These are phyloP conservation scores for Ustilago bromivora DNA, from an alignment of 1,284 basidiomycete genomes.

Conservation along the genomic window DNA sequence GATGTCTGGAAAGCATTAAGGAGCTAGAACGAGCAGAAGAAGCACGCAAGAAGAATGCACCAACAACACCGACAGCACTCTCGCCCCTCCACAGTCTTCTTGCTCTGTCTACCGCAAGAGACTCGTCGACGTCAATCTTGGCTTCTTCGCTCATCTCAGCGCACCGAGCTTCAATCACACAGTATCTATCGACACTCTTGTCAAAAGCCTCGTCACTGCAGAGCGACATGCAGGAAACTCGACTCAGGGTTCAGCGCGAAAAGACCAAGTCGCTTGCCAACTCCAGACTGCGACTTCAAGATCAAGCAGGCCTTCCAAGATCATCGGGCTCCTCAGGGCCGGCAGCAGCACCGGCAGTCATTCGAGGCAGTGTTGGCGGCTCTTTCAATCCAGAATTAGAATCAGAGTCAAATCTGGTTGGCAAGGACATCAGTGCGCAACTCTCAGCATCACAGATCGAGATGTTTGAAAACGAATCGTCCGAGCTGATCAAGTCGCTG, in stretches of 20 bases:
- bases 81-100: slow-evolving; percentile 27
- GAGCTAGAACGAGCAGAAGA: slow-evolving; percentile 87
- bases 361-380: slow-evolving; percentile 51
- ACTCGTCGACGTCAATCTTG: slow-evolving; percentile 48
- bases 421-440: slow-evolving; percentile 51
- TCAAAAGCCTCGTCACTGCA: slow-evolving; percentile 81
- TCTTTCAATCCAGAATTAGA: slow-evolving; percentile 44
- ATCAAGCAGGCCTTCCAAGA: slow-evolving; percentile 10
- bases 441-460: slow-evolving; percentile 80
- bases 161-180: slow-evolving; percentile 84
- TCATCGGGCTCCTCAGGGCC: slow-evolving; percentile 10
- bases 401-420: slow-evolving; percentile 34
- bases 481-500: slow-evolving; percentile 81
- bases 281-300: slow-evolving; percentile 25
- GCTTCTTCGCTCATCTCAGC: slow-evolving; percentile 75
- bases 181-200: slow-evolving; percentile 83
- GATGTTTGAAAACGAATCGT: slow-evolving; percentile 90
- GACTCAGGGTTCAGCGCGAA: slow-evolving; percentile 54
- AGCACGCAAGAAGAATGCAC: slow-evolving; percentile 57
- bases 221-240: slow-evolving; percentile 82
- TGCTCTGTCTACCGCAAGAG: slow-evolving; percentile 50
- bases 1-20: slow-evolving; percentile 84
- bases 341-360: slow-evolving; percentile 25
- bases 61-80: slow-evolving; percentile 34
- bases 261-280: slow-evolving; percentile 49